Conservation (phyloP, 257 asterid species). For the Nicotiana benthamiana region DNA sequence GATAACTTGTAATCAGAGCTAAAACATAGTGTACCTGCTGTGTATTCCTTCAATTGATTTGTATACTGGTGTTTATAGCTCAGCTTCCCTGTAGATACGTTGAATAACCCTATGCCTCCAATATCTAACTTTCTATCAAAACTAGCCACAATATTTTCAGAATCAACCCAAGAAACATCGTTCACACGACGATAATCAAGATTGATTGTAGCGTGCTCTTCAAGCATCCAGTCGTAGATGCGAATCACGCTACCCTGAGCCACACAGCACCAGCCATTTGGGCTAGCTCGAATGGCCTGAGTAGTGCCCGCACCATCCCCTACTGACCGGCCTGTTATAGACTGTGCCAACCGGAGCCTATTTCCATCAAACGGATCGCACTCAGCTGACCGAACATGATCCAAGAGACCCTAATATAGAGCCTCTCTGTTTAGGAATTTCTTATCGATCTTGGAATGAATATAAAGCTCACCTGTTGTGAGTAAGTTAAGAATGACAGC, state of each 20-base stretch:
- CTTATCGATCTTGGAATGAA: constrained; percentile 54
- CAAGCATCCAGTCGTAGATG: constrained; percentile 82
- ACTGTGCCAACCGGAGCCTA: constrained; percentile 37
- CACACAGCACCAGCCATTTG: constrained; percentile 82
- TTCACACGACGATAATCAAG: constrained; percentile 73
- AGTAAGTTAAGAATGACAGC: constrained; percentile 69
- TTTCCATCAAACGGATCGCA: constrained; percentile 83
- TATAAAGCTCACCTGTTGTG: constrained; percentile 68
- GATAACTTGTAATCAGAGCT: constrained; percentile 53
- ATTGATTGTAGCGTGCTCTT: constrained; percentile 58
- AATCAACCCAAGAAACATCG: constrained; percentile 63
- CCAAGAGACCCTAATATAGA: constrained; percentile 55
- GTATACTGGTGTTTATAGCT: constrained; percentile 49
- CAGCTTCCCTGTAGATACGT: constrained; percentile 45
- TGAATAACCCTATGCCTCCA: constrained; percentile 73
- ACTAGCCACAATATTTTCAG: constrained; percentile 49
- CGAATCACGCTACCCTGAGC: constrained; percentile 75
- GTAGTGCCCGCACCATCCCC: constrained; percentile 46
- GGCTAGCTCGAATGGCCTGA: constrained; percentile 61
- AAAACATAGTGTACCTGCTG: constrained; percentile 60
- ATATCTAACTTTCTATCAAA: constrained; percentile 61
- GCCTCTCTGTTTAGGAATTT: constrained; percentile 63
- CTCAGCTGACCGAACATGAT: constrained; percentile 64
- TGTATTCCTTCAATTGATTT: constrained; percentile 53
- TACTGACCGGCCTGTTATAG: constrained; percentile 52